Percentiles rank a stretch among this genome's conserved stretches.
phyloP scores from a whole-genome alignment of 2,329 filamentous ascomycete species.

The Lasiodiplodia theobromae region DNA sequence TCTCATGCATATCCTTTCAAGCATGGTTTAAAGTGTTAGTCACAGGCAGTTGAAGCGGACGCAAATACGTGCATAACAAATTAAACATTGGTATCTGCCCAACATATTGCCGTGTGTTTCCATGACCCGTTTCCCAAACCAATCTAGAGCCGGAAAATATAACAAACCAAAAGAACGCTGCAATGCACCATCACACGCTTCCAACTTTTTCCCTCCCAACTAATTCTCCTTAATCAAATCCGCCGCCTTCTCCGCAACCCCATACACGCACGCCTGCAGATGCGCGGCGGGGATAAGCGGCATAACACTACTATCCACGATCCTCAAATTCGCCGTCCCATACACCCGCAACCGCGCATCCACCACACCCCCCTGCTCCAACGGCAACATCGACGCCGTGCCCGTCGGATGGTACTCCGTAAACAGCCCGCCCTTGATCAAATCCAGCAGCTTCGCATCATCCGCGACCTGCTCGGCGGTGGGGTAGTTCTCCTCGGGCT shows the following conservation, averaged over 20 bases:
- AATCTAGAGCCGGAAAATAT: background rate
- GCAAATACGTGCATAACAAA: background rate
- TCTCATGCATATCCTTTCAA: background rate
- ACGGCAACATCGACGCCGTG: slow-evolving; percentile 40
- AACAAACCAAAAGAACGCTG: background rate
- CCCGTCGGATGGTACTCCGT: slow-evolving; percentile 43
- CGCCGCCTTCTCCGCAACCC: slow-evolving; percentile 36
- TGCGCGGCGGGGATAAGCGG: slow-evolving; percentile 33
- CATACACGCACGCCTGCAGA: slow-evolving; percentile 35
- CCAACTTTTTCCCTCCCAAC: background rate
- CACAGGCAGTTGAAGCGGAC: too few species aligned
- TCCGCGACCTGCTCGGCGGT: slow-evolving; percentile 38
- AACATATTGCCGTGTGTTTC: background rate
- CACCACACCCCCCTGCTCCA: slow-evolving; percentile 40
- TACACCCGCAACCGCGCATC: slow-evolving; percentile 38
- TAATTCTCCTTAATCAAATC: slow-evolving; percentile 9
- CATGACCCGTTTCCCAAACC: background rate
- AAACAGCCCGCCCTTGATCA: slow-evolving; percentile 35
- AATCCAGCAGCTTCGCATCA: slow-evolving; percentile 36
- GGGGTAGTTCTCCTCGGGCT: slow-evolving; percentile 37
- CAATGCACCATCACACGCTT: background rate
- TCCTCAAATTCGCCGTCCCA: slow-evolving; percentile 36
- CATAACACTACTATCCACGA: slow-evolving; percentile 35
- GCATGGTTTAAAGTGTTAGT: too few species aligned
- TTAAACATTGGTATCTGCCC: background rate